phyloP scores from a whole-genome alignment of 2,329 filamentous ascomycete genomes.

The Colletotrichum tropicale region DNA sequence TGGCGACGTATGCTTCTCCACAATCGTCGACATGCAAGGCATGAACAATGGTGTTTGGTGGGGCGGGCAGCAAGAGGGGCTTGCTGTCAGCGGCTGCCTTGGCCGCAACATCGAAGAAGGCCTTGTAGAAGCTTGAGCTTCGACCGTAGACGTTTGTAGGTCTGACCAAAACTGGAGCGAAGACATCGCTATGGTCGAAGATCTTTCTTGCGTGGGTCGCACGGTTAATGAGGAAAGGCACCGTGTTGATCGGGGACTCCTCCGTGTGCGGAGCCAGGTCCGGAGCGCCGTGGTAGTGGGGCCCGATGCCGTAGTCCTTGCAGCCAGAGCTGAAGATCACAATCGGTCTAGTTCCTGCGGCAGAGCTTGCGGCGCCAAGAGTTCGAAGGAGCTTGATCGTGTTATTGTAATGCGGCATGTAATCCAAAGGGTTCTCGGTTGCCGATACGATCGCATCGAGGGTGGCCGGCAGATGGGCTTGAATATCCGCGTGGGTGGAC shows the following conservation, averaged over 20 bases:
- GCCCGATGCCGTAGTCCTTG: constrained; percentile 51
- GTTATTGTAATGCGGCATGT: constrained; percentile 42
- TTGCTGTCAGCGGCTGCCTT: not conserved
- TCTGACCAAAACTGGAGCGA: constrained; percentile 47
- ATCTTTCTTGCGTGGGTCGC: constrained; percentile 35
- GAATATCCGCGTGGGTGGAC: constrained; percentile 29
- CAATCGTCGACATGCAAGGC: constrained; percentile 55
- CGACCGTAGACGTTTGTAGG: constrained; percentile 53
- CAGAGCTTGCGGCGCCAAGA: constrained; percentile 36
- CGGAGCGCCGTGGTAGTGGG: constrained; percentile 35
- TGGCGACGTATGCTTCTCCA: constrained; percentile 49
- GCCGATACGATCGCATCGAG: constrained; percentile 48
- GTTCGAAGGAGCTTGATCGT: constrained; percentile 35
- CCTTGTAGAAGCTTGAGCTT: constrained; percentile 47
- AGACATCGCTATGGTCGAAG: constrained; percentile 40
- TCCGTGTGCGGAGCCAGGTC: constrained; percentile 47
- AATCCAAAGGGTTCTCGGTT: constrained; percentile 44
- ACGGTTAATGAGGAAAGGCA: constrained; percentile 31
- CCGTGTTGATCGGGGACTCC: constrained; percentile 37
- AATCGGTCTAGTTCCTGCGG: constrained; percentile 38
- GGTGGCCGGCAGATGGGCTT: constrained; percentile 26
- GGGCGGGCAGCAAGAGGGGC: constrained; percentile 34
- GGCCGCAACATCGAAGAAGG: constrained; percentile 39
- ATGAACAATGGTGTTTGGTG: constrained; percentile 45
- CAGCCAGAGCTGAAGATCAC: constrained; percentile 53